Evolutionary conservation across 2,329 filamentous ascomycete species (phyloP).

Genomic region (Neofusicoccum laricinum): DNA sequence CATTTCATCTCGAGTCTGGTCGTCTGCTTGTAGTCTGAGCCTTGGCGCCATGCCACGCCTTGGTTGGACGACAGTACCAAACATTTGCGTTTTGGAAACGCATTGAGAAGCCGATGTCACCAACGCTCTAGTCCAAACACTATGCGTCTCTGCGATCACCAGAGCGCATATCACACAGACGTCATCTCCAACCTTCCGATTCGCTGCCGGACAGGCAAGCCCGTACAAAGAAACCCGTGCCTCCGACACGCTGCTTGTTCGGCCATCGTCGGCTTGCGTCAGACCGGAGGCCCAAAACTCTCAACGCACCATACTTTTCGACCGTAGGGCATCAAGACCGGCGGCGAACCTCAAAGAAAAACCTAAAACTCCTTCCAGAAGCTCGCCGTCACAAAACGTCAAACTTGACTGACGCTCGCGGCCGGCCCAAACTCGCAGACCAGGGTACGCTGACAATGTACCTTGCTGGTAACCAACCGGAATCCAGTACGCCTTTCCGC

Average conservation of each 20-base stretch:
- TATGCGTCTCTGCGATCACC: background rate
- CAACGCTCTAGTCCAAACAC: constrained; percentile 8
- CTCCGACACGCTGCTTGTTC: background rate
- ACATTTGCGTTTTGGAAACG: constrained; percentile 7
- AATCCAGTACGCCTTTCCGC: background rate
- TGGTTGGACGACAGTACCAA: background rate
- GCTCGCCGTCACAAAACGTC: background rate
- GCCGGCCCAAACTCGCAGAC: background rate
- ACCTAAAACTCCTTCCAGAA: constrained; percentile 1
- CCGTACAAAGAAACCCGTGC: background rate
- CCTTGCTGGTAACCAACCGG: background rate
- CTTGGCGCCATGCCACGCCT: background rate
- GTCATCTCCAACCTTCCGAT: background rate
- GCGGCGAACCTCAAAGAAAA: background rate
- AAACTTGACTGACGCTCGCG: background rate
- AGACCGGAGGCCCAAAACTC: background rate
- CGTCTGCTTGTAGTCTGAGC: background rate
- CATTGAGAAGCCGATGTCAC: background rate
- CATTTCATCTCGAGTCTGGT: background rate
- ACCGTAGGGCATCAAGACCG: background rate
- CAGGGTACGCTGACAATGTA: background rate
- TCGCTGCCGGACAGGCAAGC: background rate
- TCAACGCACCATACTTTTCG: background rate
- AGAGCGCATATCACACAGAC: background rate
- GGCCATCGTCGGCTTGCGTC: background rate